Conservation (phyloP, 257 asterid genomes). For the Cynanchum wilfordii region DNA sequence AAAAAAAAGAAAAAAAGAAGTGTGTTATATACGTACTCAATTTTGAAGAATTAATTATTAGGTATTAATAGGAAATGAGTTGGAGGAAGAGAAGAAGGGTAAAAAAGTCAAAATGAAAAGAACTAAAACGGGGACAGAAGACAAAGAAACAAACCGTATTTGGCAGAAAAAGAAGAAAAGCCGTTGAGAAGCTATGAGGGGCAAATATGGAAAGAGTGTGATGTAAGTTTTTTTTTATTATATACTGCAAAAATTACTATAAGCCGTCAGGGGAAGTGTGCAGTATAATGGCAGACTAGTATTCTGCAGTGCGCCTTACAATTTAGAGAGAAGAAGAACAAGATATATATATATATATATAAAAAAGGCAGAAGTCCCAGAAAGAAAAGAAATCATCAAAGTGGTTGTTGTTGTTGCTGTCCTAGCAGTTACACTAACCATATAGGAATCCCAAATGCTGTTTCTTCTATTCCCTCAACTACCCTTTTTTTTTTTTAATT, state of each 20-base stretch:
- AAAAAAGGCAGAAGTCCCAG: neutral
- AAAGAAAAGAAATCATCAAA: slow-evolving; percentile 12
- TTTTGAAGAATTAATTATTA: neutral
- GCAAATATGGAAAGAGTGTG: slow-evolving; percentile 26
- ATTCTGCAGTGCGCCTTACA: slow-evolving; percentile 7
- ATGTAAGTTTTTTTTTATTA: neutral
- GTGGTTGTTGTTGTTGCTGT: slow-evolving; percentile 36
- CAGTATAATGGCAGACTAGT: slow-evolving; percentile 2
- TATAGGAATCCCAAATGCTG: slow-evolving; percentile 26
- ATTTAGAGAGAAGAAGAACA: slow-evolving; percentile 1
- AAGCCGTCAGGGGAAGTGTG: slow-evolving; percentile 41
- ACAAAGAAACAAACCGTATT: slow-evolving; percentile 24
- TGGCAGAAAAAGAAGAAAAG: slow-evolving; percentile 31
- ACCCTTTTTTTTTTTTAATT: slow-evolving; percentile 45
- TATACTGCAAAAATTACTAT: neutral
- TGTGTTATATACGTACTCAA: neutral
- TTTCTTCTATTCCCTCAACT: slow-evolving; percentile 54
- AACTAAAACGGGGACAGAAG: slow-evolving; percentile 19
- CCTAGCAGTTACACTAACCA: slow-evolving; percentile 38
- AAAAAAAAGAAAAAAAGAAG: too few relatives aligned
- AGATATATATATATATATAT: neutral
- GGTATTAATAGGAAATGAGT: neutral
- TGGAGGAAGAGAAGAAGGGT: slow-evolving; percentile 13
- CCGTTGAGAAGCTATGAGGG: slow-evolving; percentile 39
- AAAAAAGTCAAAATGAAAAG: slow-evolving; percentile 14